phyloP scores from a whole-genome alignment of 1,139 yeast species.

The Suhomyces choctaworum region DNA sequence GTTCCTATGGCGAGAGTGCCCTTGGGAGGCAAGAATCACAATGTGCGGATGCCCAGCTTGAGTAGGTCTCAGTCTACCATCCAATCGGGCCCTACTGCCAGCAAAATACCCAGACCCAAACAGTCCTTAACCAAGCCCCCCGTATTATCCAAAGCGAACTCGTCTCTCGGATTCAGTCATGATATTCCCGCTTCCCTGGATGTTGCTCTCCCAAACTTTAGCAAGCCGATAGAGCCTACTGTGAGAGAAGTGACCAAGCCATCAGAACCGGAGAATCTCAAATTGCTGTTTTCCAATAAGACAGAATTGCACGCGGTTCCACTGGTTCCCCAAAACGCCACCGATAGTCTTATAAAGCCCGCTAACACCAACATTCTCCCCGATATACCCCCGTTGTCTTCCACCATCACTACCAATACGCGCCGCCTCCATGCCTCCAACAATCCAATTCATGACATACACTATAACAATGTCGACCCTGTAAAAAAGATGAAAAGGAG shows the following conservation, averaged over 20 bases:
- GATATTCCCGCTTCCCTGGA: background rate
- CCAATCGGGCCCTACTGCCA: constrained; percentile 1
- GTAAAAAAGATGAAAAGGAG: constrained; percentile 22
- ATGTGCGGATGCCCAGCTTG: constrained; percentile 30
- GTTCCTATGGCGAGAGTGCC: constrained; percentile 36
- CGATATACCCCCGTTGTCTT: constrained; percentile 1
- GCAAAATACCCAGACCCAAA: constrained; percentile 5
- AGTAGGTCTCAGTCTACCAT: constrained; percentile 37
- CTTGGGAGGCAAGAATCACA: constrained; percentile 51
- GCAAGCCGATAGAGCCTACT: background rate
- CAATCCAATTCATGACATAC: constrained; percentile 17
- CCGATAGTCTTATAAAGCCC: constrained; percentile 6
- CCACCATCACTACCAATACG: constrained; percentile 18
- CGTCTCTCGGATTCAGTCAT: constrained; percentile 40
- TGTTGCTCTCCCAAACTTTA: background rate
- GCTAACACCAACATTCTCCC: constrained; percentile 1
- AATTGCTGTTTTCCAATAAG: background rate
- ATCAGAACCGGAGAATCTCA: background rate
- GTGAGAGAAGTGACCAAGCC: background rate
- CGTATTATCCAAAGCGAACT: constrained; percentile 36
- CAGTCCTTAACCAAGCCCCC: constrained; percentile 25
- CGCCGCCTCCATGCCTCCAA: constrained; percentile 25
- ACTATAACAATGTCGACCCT: constrained; percentile 36
- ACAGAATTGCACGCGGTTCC: constrained; percentile 2
- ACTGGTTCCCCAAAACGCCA: background rate